A percentile compares a stretch with the other conserved stretches of the same genome.
These are phyloP conservation scores for Acorus gramineus DNA, from an alignment of 106 monocot species.

Conservation along the genomic window DNA sequence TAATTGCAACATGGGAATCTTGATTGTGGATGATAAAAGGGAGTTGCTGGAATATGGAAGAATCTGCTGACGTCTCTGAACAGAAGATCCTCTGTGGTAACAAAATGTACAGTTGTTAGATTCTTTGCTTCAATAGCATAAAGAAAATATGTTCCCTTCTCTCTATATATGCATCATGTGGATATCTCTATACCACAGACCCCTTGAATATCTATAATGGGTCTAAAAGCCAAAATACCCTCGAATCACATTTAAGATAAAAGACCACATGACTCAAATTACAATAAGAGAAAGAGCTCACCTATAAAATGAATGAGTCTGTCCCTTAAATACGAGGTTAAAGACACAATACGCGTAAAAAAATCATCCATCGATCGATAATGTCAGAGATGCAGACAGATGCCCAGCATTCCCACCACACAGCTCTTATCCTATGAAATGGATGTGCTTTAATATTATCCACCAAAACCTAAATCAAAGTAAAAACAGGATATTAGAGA, in stretches of 20 bases:
- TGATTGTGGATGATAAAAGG: constrained; percentile 7
- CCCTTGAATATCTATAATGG: background rate
- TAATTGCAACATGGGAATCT: background rate
- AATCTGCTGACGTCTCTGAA: constrained; percentile 18
- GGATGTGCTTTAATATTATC: too few relatives aligned
- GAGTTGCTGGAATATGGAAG: constrained; percentile 8
- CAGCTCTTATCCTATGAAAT: too few relatives aligned
- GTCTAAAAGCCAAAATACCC: background rate
- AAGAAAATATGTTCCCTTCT: background rate
- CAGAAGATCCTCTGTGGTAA: constrained; percentile 22
- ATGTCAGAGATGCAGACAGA: too few relatives aligned
- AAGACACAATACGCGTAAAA: constrained; percentile 13
- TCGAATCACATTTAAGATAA: background rate
- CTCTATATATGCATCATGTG: background rate
- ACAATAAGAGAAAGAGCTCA: constrained; percentile 5
- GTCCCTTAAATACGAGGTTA: constrained; percentile 17
- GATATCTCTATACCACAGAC: background rate
- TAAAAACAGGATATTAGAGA: too few relatives aligned
- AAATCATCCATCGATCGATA: constrained; percentile 21
- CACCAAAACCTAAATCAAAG: too few relatives aligned
- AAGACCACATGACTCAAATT: background rate
- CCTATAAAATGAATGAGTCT: constrained; percentile 20
- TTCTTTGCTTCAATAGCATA: background rate
- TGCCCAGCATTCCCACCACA: too few relatives aligned
- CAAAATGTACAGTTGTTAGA: background rate